Evolutionary conservation across 1,284 basidiomycete species (phyloP).

Genomic region (Cystobasidium pallidum): DNA sequence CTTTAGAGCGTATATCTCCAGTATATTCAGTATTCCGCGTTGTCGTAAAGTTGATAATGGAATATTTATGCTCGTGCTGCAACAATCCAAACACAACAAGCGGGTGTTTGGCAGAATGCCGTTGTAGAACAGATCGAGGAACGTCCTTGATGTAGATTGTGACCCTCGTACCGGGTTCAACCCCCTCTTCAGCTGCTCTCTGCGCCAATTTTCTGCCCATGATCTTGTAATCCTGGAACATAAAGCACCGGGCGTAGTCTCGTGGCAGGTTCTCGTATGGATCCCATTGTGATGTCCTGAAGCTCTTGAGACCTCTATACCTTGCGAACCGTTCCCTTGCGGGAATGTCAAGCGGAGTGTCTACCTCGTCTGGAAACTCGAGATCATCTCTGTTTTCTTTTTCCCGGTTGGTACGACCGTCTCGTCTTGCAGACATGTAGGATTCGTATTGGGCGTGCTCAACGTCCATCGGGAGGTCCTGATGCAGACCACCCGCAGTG

Average conservation of each 20-base stretch:
- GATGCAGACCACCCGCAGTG: constrained; percentile 45
- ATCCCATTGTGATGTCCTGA: constrained; percentile 96
- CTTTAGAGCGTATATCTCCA: constrained; percentile 89
- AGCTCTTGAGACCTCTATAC: constrained; percentile 86
- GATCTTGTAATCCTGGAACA: constrained; percentile 91
- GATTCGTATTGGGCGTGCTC: constrained; percentile 64
- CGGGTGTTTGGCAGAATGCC: constrained; percentile 60
- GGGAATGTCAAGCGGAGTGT: constrained; percentile 86
- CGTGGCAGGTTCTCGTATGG: constrained; percentile 92
- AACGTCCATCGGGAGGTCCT: constrained; percentile 61
- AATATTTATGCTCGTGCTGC: constrained; percentile 95
- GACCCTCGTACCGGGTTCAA: constrained; percentile 81
- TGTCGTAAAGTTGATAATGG: constrained; percentile 88
- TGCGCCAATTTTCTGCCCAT: constrained; percentile 75
- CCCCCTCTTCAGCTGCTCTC: constrained; percentile 66
- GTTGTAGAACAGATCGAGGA: constrained; percentile 62
- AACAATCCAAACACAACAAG: constrained; percentile 81
- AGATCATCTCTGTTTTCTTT: constrained; percentile 66
- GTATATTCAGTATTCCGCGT: constrained; percentile 95
- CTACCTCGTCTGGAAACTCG: constrained; percentile 94
- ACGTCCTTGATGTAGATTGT: constrained; percentile 73
- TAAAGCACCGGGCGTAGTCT: constrained; percentile 94
- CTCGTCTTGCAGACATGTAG: constrained; percentile 55
- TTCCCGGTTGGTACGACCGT: constrained; percentile 54
- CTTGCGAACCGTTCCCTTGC: constrained; percentile 88